These are phyloP conservation scores for Royoungia palumana DNA, from an alignment of 768 basidiomycete genomes.

Conservation along the genomic window DNA sequence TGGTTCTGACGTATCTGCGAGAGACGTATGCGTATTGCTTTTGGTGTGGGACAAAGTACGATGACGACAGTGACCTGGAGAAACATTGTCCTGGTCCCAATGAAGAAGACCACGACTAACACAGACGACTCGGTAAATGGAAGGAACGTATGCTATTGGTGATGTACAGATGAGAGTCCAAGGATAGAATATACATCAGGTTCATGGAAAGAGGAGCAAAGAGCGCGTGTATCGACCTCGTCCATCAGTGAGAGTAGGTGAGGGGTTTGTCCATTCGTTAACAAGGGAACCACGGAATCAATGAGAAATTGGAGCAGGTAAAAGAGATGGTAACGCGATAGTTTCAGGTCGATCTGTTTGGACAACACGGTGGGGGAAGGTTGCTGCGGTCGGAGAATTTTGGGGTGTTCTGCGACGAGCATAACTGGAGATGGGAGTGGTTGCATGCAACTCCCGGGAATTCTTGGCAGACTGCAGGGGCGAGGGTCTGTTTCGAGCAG, in stretches of 20 bases:
- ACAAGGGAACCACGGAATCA: slow-evolving; percentile 7
- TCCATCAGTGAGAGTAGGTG: neutral
- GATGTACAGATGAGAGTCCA: slow-evolving; percentile 32
- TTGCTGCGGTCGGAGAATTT: slow-evolving; percentile 65
- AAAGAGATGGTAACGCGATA: slow-evolving; percentile 56
- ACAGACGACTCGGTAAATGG: neutral
- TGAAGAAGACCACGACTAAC: slow-evolving; percentile 78
- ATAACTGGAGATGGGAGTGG: slow-evolving; percentile 77
- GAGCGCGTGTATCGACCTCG: slow-evolving; percentile 8
- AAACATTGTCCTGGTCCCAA: slow-evolving; percentile 68
- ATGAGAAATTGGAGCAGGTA: slow-evolving; percentile 32
- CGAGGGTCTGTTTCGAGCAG: slow-evolving; percentile 41
- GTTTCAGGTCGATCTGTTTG: slow-evolving; percentile 31
- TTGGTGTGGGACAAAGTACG: slow-evolving; percentile 83
- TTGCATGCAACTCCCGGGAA: slow-evolving; percentile 54
- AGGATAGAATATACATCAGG: slow-evolving; percentile 16
- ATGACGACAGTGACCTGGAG: slow-evolving; percentile 54
- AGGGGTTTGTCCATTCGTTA: neutral
- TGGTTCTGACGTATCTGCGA: slow-evolving; percentile 73
- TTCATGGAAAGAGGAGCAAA: slow-evolving; percentile 17
- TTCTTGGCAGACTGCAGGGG: slow-evolving; percentile 47
- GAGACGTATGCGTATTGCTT: slow-evolving; percentile 75
- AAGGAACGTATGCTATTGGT: slow-evolving; percentile 24
- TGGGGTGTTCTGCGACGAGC: slow-evolving; percentile 78
- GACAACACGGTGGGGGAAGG: slow-evolving; percentile 46